Base-by-base conservation (phyloP, 352 stramenopile genomes). In the Phytopythium aichiense region DNA sequence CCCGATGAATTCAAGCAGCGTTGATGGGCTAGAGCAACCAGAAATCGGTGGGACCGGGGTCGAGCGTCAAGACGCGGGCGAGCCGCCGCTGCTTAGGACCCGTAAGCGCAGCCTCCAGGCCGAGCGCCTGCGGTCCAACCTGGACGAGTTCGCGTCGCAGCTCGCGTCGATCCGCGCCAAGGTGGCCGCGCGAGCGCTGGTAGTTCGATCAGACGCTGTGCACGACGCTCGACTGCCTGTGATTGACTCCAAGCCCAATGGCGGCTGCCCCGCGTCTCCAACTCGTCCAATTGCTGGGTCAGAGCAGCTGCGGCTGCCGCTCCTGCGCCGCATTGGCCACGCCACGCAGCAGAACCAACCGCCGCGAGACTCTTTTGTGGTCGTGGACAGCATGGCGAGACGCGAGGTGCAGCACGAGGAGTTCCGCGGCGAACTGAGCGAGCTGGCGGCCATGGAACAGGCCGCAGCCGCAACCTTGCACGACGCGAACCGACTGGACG, bases 401-500 rank as follows among this genome's bases (percentile, higher is more conserved):
- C 77, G 80, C 3, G 66, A 69, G 2, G 16, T 54, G 6, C 60
- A 53, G 1, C 68, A 79, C 33, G 38, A 72, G 30, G 64, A 76
- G 40, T 84, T 76, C 33, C 58, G 62, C 8, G 53, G 56, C 13
- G 74, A 86, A 16, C 61, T 51, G 45, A 65, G 74, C 7, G 63
- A 54, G 15, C 49, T 87, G 11, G 35, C 60, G 3, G 40, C 28
- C 1, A 72, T 64, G 4, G 80, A 89, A 23, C n/a, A 71, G 43
- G 43, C 52, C 20, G 76, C 71, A 18, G 69, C 54, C 15, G 56
- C 43, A 11, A 52, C 66, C 1, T 53, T 83, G 0, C 75, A 82
- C 43, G 56, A 86, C 1, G 76, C 80, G 4, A 72, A 89, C 8
- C 64, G 71, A n/a, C 58, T 88, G 20, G 71, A 76, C 5, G 82